These are phyloP conservation scores for Sphagnum contortum DNA, from an alignment of 225 moss, liverwort and hornwort species.

Conservation along the genomic window DNA sequence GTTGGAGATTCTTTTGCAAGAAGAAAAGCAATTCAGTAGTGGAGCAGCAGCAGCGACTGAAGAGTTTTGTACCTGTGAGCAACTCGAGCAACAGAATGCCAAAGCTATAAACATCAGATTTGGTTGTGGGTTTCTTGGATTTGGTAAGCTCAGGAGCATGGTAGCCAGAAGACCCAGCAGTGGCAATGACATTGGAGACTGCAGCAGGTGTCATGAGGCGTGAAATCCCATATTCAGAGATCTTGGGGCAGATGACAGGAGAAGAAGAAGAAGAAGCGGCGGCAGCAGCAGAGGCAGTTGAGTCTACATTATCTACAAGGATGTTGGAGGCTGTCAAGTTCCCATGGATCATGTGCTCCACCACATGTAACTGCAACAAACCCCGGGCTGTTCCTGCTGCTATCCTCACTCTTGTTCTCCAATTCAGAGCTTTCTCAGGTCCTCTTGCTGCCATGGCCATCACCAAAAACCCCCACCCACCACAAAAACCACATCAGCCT, in stretches of 20 bases:
- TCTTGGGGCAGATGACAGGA: constrained; percentile 47
- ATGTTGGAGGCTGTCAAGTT: constrained; percentile 89
- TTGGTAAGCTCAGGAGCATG: constrained; percentile 82
- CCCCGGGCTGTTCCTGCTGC: constrained; percentile 71
- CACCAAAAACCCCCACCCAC: too few relatives aligned
- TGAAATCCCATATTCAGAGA: constrained; percentile 80
- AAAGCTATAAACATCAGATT: constrained; percentile 83
- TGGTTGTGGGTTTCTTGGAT: constrained; percentile 70
- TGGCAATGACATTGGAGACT: constrained; percentile 73
- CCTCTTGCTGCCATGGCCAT: constrained; percentile 17
- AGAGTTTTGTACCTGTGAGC: constrained; percentile 45
- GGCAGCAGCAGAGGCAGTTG: constrained; percentile 33
- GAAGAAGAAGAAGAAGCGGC: constrained; percentile 44
- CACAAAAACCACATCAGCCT: too few relatives aligned
- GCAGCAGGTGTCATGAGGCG: constrained; percentile 91
- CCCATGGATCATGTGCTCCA: constrained; percentile 66
- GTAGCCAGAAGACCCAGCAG: constrained; percentile 69
- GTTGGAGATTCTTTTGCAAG: too few relatives aligned
- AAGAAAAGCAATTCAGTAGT: too few relatives aligned
- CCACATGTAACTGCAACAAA: constrained; percentile 55
- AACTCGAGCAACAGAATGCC: constrained; percentile 83
- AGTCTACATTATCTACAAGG: constrained; percentile 30
- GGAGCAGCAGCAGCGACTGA: too few relatives aligned
- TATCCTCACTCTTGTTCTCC: constrained; percentile 69
- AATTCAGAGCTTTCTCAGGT: constrained; percentile 48